A percentile compares a stretch with the other conserved stretches of the same genome.
Evolutionary conservation across 331 rosid genomes (phyloP).

Genomic region (Malus hybrid): DNA sequence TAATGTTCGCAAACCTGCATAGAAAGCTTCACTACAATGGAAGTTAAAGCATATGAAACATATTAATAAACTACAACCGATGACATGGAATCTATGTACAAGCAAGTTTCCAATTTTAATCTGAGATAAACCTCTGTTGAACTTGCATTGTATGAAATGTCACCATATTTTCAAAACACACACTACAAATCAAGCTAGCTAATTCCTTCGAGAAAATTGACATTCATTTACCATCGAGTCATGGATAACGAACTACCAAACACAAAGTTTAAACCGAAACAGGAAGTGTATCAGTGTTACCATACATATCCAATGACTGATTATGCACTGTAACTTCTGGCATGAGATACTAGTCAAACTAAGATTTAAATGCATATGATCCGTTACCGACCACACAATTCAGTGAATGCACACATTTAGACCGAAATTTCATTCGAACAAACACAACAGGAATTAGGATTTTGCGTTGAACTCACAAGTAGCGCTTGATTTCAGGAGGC

Average conservation of each 20-base stretch:
- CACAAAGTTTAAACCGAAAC: background rate
- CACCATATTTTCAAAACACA: background rate
- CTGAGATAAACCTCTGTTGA: background rate
- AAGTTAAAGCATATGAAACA: background rate
- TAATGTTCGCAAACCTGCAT: background rate
- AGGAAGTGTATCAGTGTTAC: background rate
- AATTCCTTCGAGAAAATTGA: too few relatives aligned
- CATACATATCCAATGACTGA: background rate
- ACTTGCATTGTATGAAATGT: background rate
- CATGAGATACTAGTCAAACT: background rate
- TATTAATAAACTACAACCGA: background rate
- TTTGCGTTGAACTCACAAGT: conserved; percentile 46
- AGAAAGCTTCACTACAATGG: background rate
- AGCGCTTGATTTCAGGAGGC: conserved; percentile 92
- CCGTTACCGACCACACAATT: background rate
- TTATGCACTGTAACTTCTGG: background rate
- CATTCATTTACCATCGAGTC: too few relatives aligned
- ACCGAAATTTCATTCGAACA: background rate
- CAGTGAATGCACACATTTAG: background rate
- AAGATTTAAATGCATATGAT: background rate
- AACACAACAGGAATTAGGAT: background rate
- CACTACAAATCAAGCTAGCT: background rate
- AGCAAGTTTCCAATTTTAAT: background rate
- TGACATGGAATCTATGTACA: background rate
- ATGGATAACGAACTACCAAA: background rate